Percentiles rank a stretch among this genome's conserved stretches.
Conservation (phyloP, 441 rosid species). For the Arabidopsis lyrata region DNA sequence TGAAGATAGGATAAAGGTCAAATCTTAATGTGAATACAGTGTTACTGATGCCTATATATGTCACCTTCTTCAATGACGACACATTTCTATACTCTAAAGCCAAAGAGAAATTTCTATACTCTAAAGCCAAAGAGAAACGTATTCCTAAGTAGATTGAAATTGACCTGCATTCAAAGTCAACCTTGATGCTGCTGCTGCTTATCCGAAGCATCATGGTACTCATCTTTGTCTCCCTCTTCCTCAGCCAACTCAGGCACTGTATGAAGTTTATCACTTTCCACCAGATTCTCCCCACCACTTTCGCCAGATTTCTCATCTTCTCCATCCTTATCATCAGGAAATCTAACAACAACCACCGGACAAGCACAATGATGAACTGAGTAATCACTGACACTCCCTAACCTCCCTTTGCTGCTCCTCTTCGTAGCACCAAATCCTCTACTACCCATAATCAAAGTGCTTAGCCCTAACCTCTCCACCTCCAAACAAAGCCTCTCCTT, state of each 20-base stretch:
- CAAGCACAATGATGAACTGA: conserved; percentile 78
- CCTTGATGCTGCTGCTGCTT: conserved; percentile 42
- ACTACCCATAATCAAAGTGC: conserved; percentile 78
- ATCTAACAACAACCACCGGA: conserved; percentile 70
- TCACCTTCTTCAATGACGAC: background rate
- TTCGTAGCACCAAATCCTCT: conserved; percentile 77
- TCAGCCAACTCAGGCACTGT: conserved; percentile 59
- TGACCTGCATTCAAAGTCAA: conserved; percentile 34
- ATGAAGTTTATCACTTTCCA: conserved; percentile 46
- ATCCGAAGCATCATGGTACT: conserved; percentile 52
- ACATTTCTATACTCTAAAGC: background rate
- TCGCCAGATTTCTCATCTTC: conserved; percentile 32
- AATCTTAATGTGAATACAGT: background rate
- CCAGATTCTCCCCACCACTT: conserved; percentile 12
- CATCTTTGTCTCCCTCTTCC: conserved; percentile 56
- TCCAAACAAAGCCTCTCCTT: conserved; percentile 88
- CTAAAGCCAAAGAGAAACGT: conserved; percentile 11
- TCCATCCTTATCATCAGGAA: conserved; percentile 56
- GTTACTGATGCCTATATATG: background rate
- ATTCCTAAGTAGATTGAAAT: background rate
- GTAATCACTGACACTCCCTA: conserved; percentile 88
- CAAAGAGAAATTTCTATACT: conserved; percentile 7
- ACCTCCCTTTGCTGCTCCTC: conserved; percentile 56
- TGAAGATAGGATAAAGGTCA: background rate
- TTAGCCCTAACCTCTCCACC: conserved; percentile 80